Conservation (phyloP, 345 rosid species). For the Trapa incisa region DNA sequence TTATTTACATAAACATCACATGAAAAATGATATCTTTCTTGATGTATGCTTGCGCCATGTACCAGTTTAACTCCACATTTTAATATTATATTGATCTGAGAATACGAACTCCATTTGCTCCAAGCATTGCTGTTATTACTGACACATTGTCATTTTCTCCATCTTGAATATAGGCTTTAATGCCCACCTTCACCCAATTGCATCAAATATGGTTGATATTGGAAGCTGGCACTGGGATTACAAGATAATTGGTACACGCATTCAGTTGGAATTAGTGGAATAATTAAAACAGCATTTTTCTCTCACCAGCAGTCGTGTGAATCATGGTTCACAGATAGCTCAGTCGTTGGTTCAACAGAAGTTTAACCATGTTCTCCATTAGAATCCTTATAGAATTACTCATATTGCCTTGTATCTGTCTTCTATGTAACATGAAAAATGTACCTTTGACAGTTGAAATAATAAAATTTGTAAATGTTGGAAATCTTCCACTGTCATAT, state of each 20-base stretch:
- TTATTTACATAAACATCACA: not conserved
- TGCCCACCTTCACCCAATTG: constrained; percentile 40
- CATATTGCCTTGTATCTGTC: constrained; percentile 5
- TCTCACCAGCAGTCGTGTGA: constrained; percentile 22
- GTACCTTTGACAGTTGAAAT: not conserved
- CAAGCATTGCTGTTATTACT: not conserved
- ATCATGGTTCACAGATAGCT: constrained; percentile 33
- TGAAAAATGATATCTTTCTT: not conserved
- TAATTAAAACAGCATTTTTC: constrained; percentile 10
- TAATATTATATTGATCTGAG: not conserved
- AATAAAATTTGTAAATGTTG: not conserved
- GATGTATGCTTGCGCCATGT: not conserved
- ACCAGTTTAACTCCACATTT: not conserved
- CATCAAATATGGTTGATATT: constrained; percentile 32
- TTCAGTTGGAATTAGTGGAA: constrained; percentile 47
- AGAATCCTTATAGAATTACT: constrained; percentile 6
- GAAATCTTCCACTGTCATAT: too few relatives aligned
- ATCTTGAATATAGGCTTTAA: constrained; percentile 31
- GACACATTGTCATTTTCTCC: not conserved
- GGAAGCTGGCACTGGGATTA: constrained; percentile 95
- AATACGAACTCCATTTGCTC: not conserved
- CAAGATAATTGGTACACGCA: constrained; percentile 41
- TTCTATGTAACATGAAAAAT: not conserved
- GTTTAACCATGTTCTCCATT: constrained; percentile 28
- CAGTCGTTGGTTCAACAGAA: constrained; percentile 38